Evolutionary conservation across 1,284 basidiomycete genomes (phyloP).

Genomic region (Mrakiaceae sp.): DNA sequence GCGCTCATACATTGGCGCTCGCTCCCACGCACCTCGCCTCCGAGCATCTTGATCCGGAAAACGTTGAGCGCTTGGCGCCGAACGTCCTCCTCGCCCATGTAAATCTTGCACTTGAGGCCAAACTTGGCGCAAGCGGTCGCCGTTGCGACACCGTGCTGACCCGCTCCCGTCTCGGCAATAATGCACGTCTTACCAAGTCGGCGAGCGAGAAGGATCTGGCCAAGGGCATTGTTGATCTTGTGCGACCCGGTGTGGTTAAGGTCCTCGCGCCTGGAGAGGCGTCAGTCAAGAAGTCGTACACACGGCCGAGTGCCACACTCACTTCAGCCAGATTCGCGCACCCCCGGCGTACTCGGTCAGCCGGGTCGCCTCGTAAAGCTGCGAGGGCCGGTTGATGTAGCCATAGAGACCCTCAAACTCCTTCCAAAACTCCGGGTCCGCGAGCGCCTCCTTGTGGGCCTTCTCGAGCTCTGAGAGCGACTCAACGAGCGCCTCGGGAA

Average conservation of each 20-base stretch:
- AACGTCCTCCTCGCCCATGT: slow-evolving; percentile 99
- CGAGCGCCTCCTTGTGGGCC: slow-evolving; percentile 74
- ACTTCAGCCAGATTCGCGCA: slow-evolving; percentile 95
- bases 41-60: slow-evolving; percentile 95
- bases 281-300: background rate
- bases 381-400: slow-evolving; percentile 71
- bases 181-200: slow-evolving; percentile 92
- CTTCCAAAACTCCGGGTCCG: slow-evolving; percentile 82
- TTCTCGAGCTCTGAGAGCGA: slow-evolving; percentile 82
- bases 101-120: slow-evolving; percentile 87
- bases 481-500: slow-evolving; percentile 87
- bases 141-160: slow-evolving; percentile 97
- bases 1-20: too few relatives aligned
- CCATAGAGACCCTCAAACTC: slow-evolving; percentile 82
- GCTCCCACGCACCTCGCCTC: slow-evolving; percentile 54
- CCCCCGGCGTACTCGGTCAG: slow-evolving; percentile 67
- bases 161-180: slow-evolving; percentile 97
- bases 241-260: slow-evolving; percentile 90
- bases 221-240: slow-evolving; percentile 93
- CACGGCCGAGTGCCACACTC: slow-evolving; percentile 28
- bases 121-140: slow-evolving; percentile 97
- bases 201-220: slow-evolving; percentile 84
- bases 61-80: slow-evolving; percentile 91
- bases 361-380: slow-evolving; percentile 62
- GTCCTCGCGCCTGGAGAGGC: slow-evolving; percentile 31